Conservation (phyloP, 306 rosid species). For the Alnus glutinosa region DNA sequence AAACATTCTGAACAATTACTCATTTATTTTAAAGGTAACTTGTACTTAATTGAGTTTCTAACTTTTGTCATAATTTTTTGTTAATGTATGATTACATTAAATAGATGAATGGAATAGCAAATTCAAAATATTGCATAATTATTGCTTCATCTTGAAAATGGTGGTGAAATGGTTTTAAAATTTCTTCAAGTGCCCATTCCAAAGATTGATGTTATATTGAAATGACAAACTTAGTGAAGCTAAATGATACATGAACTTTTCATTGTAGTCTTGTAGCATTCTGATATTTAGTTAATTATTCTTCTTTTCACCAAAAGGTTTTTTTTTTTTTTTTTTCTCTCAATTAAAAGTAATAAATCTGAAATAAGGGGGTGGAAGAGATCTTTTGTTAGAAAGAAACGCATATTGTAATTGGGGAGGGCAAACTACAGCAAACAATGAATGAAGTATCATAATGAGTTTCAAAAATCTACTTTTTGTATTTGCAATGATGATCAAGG, state of each 20-base stretch:
- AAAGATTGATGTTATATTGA: background rate
- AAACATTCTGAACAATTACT: background rate
- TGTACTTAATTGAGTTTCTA: background rate
- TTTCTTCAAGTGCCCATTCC: background rate
- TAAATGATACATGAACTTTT: background rate
- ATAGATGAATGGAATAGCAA: background rate
- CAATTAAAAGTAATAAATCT: background rate
- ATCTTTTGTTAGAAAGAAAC: background rate
- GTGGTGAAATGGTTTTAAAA: background rate
- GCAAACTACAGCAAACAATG: slow-evolving; percentile 2
- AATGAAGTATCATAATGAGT: background rate
- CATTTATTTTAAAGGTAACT: background rate
- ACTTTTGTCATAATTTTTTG: background rate
- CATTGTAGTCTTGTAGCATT: background rate
- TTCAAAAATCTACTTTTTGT: background rate
- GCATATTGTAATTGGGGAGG: slow-evolving; percentile 2
- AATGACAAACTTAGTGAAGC: background rate
- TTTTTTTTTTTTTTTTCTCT: no score
- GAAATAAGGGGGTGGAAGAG: background rate
- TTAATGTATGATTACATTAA: background rate
- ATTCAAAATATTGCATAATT: background rate
- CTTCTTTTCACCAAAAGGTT: background rate
- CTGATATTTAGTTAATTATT: background rate
- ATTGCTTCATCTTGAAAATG: background rate
- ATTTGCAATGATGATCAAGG: background rate